These are phyloP conservation scores for Albizia julibrissin DNA, from an alignment of 306 rosid species.

Conservation along the genomic window DNA sequence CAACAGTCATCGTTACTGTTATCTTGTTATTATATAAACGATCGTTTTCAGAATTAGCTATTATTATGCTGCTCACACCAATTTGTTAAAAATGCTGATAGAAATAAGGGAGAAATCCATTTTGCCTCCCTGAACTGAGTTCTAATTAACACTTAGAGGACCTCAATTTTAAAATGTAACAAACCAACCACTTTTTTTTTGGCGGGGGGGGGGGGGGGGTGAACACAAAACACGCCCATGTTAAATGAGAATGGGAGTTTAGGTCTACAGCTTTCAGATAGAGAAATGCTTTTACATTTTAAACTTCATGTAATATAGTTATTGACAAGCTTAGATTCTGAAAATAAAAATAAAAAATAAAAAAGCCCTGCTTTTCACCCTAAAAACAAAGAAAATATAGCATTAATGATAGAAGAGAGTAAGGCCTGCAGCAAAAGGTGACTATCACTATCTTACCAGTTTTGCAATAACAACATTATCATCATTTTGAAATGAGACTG, in stretches of 20 bases:
- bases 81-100: background rate
- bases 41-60: constrained; percentile 7
- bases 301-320: too few species aligned
- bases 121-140: background rate
- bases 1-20: background rate
- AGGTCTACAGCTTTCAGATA: too few species aligned
- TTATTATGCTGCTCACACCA: background rate
- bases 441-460: constrained; percentile 60
- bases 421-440: background rate
- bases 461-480: constrained; percentile 76
- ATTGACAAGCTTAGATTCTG: too few species aligned
- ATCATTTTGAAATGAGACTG: constrained; percentile 66
- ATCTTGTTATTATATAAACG: constrained; percentile 8
- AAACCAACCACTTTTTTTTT: background rate
- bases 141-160: background rate
- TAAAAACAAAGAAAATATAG: background rate
- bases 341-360: too few species aligned
- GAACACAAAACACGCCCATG: background rate
- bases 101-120: background rate
- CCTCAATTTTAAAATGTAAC: background rate
- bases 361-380: background rate
- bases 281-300: background rate
- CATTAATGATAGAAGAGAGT: background rate
- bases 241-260: background rate
- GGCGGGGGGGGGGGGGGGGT: too few species aligned